Evolutionary conservation across 495 filamentous ascomycete species (phyloP).

Genomic region (Clohesyomyces aquaticus): DNA sequence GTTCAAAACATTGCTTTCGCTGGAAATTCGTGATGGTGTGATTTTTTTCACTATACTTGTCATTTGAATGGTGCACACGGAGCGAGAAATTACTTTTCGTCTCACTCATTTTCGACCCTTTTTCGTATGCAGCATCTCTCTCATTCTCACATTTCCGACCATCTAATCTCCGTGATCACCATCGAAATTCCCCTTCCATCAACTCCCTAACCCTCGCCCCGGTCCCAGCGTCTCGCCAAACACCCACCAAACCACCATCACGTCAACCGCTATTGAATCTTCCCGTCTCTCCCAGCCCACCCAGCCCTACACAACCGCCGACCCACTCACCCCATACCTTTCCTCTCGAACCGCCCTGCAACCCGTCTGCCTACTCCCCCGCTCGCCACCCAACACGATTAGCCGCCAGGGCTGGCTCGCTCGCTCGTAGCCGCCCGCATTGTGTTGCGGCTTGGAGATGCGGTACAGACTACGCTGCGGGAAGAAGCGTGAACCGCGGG

Average conservation of each 20-base stretch:
- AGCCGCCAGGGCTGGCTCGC: too few relatives aligned
- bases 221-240: slow-evolving; percentile 24
- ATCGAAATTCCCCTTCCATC: neutral
- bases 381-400: too few relatives aligned
- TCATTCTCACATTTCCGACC: too few relatives aligned
- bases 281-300: neutral
- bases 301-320: neutral
- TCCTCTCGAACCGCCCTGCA: neutral
- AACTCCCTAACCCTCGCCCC: neutral
- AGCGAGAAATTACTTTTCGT: too few relatives aligned
- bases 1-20: neutral
- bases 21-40: neutral
- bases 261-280: slow-evolving; percentile 5
- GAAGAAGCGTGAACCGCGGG: too few relatives aligned
- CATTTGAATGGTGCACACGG: too few relatives aligned
- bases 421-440: neutral
- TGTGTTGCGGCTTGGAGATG: too few relatives aligned
- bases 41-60: too few relatives aligned
- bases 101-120: too few relatives aligned
- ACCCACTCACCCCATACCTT: neutral
- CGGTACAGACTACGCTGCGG: too few relatives aligned
- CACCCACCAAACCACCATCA: neutral
- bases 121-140: too few relatives aligned
- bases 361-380: too few relatives aligned
- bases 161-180: neutral